Base-by-base conservation (phyloP, 352 stramenopile genomes). In the Blastocystis sp. region DNA sequence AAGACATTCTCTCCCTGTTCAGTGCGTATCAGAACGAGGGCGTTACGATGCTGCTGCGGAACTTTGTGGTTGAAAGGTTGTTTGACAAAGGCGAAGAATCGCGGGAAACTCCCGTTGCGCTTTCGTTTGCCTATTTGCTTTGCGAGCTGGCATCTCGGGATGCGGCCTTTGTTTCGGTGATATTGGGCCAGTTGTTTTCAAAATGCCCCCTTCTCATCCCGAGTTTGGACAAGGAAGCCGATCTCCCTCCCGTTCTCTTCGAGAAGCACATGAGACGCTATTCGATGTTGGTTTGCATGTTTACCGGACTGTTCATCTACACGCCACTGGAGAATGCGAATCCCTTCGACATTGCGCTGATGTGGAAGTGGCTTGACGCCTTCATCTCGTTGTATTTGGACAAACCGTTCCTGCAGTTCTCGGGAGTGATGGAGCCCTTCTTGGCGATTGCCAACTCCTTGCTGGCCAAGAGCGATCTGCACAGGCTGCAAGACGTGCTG, bases 81-180 rank as follows among this genome's bases (percentile, higher is more conserved):
- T 23, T 74, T 10, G 21, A 9, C 17, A 74, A 74, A n/a, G 64
- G 64, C 21, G 41, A 53, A 74, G 64, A 74, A 48, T 38, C 64
- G 17, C 34, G 64, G 17, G 64, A 74, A 48, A 21, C 34, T 7
- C 21, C 64, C 28, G 64, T 74, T n/a, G 34, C 23, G 7, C 34
- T 74, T 1, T 74, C 64, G 23, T 74, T 74, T 28, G 41, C 23
- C 1, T 74, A 52, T 41, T 28, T 74, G 34, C 28, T 74, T 3
- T 34, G 23, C 43, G 64, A 74, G 34, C 64, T 74, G 17, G 64
- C 64, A 17, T 53, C 64, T 1, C 28, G 9, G 17, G 64, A 74
- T 52, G 34, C 64, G 2, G 21, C 45, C 7, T 74, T 43, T 52
- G 64, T 74, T 21, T 52, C 34, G 7, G 9, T 74, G 28, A 52